phyloP scores from a whole-genome alignment of 805 yeast species.

The Cyberlindnera americana region DNA sequence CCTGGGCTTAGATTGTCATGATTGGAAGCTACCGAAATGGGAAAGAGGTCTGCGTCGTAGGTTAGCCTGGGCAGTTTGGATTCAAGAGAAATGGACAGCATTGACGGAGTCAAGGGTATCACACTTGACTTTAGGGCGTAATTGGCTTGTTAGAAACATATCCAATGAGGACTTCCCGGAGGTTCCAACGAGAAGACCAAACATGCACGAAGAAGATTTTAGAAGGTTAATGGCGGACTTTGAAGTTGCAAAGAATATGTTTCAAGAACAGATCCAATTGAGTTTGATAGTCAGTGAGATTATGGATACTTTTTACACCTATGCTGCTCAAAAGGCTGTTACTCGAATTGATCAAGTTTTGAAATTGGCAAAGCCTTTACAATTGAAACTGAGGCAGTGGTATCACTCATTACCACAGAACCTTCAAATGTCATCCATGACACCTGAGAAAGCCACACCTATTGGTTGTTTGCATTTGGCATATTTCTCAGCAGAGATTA shows the following conservation, averaged over 20 bases:
- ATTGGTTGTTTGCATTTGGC: slow-evolving; percentile 79
- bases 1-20: slow-evolving; percentile 81
- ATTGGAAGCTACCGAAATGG: slow-evolving; percentile 94
- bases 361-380: slow-evolving; percentile 76
- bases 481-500: slow-evolving; percentile 86
- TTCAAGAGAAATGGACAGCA: slow-evolving; percentile 90
- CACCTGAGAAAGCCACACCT: slow-evolving; percentile 61
- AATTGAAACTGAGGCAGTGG: slow-evolving; percentile 68
- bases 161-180: slow-evolving; percentile 76
- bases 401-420: slow-evolving; percentile 66
- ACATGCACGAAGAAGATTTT: slow-evolving; percentile 22
- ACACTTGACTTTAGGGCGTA: slow-evolving; percentile 63
- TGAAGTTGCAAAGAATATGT: slow-evolving; percentile 65
- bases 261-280: slow-evolving; percentile 62
- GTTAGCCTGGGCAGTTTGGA: slow-evolving; percentile 92
- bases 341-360: slow-evolving; percentile 64
- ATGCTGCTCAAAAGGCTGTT: slow-evolving; percentile 55
- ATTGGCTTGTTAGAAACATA: slow-evolving; percentile 76
- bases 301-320: slow-evolving; percentile 66
- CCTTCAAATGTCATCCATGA: slow-evolving; percentile 56
- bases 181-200: slow-evolving; percentile 36
- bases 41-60: slow-evolving; percentile 85
- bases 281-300: slow-evolving; percentile 70
- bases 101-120: slow-evolving; percentile 81
- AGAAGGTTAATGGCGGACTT: slow-evolving; percentile 43